These are phyloP conservation scores for Globisporangium viniferum DNA, from an alignment of 352 stramenopile genomes.

Conservation along the genomic window DNA sequence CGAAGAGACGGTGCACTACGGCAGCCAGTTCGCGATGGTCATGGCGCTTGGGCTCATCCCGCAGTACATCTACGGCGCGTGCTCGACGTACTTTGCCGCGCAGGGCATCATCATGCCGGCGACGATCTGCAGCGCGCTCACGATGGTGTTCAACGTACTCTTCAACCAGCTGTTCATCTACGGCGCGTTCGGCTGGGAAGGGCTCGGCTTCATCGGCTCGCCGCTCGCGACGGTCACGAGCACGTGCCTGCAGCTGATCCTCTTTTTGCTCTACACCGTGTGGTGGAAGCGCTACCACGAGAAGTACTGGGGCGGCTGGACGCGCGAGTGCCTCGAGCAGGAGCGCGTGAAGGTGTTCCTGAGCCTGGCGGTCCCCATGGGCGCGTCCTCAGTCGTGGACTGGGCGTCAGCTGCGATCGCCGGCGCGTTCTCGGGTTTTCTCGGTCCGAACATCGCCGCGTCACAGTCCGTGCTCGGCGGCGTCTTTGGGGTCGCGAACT, in stretches of 20 bases:
- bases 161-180: slow-evolving; percentile 67
- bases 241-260: slow-evolving; percentile 41
- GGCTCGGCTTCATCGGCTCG: slow-evolving; percentile 73
- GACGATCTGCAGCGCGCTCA: slow-evolving; percentile 63
- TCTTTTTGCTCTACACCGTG: slow-evolving; percentile 48
- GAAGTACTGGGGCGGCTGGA: slow-evolving; percentile 49
- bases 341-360: slow-evolving; percentile 50
- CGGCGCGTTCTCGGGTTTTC: slow-evolving; percentile 40
- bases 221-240: slow-evolving; percentile 43
- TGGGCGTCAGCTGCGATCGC: slow-evolving; percentile 43
- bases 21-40: slow-evolving; percentile 67
- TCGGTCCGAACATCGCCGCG: slow-evolving; percentile 44
- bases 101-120: slow-evolving; percentile 75
- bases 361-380: slow-evolving; percentile 44
- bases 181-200: slow-evolving; percentile 43
- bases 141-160: slow-evolving; percentile 48
- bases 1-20: slow-evolving; percentile 49
- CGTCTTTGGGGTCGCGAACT: slow-evolving; percentile 47
- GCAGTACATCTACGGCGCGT: slow-evolving; percentile 59
- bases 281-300: slow-evolving; percentile 47
- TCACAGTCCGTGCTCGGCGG: slow-evolving; percentile 40
- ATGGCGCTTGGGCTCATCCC: slow-evolving; percentile 69
- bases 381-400: slow-evolving; percentile 44
- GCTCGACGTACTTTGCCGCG: slow-evolving; percentile 77
- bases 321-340: slow-evolving; percentile 29